phyloP scores from a whole-genome alignment of 345 rosid genomes.

The Citrus maxima region DNA sequence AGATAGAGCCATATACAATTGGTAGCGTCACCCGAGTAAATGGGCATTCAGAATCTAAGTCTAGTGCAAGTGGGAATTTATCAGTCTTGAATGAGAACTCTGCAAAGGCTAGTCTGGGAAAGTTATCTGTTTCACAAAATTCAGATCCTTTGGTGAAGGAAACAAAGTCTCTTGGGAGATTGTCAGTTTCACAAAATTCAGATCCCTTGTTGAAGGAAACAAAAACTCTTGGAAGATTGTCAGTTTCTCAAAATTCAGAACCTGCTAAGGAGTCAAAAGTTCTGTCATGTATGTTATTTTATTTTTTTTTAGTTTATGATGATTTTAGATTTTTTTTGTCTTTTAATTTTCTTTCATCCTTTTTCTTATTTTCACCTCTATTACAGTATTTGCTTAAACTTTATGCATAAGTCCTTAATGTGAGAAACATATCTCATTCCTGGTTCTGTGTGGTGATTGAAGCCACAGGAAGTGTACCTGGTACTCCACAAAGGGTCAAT shows the following conservation, averaged over 20 bases:
- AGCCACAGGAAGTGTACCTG: constrained; percentile 78
- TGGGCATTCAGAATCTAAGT: constrained; percentile 61
- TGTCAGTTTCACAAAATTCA: constrained; percentile 70
- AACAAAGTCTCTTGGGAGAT: constrained; percentile 75
- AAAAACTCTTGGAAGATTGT: constrained; percentile 74
- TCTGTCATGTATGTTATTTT: constrained; percentile 48
- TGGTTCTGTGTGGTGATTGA: constrained; percentile 38
- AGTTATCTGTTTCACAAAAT: constrained; percentile 51
- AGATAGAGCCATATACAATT: constrained; percentile 65
- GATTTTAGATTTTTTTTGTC: constrained; percentile 5
- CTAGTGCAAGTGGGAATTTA: constrained; percentile 51
- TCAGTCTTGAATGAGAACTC: constrained; percentile 55
- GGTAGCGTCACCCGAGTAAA: constrained; percentile 44
- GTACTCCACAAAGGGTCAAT: constrained; percentile 79
- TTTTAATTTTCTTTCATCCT: neutral
- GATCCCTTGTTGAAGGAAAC: constrained; percentile 53
- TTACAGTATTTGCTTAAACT: neutral
- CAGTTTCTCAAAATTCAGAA: constrained; percentile 84
- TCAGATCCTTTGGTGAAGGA: constrained; percentile 49
- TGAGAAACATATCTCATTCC: constrained; percentile 20
- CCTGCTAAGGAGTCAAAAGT: constrained; percentile 64
- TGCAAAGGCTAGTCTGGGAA: constrained; percentile 50
- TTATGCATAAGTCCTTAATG: neutral
- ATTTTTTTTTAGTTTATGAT: neutral
- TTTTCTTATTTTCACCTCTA: neutral